Evolutionary conservation across 129 eudicot species (phyloP).

Genomic region (Centella asiatica): DNA sequence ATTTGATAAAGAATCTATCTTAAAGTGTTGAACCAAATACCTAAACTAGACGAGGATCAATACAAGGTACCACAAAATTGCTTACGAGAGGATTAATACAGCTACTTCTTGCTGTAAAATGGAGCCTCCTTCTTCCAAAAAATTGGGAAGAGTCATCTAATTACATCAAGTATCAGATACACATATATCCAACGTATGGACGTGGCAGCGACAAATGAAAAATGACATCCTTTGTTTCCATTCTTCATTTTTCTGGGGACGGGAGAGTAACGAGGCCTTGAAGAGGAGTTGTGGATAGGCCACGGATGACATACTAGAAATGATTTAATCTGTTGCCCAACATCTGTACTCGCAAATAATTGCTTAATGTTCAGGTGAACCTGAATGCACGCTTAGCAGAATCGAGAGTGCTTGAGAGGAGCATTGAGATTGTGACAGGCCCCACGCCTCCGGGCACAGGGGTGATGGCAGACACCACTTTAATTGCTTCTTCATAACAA

Average conservation of each 20-base stretch:
- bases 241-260: too few relatives aligned
- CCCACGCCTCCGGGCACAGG: conserved; percentile 77
- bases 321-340: too few relatives aligned
- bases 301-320: neutral
- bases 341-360: neutral
- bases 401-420: conserved; percentile 48
- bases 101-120: too few relatives aligned
- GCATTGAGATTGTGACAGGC: conserved; percentile 60
- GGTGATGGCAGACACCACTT: conserved; percentile 43
- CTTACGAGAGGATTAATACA: neutral
- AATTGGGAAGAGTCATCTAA: too few relatives aligned
- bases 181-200: too few relatives aligned
- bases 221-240: too few relatives aligned
- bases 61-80: neutral
- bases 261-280: too few relatives aligned
- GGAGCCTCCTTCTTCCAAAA: neutral
- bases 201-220: too few relatives aligned
- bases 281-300: too few relatives aligned
- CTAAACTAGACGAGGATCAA: neutral
- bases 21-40: neutral
- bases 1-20: too few relatives aligned
- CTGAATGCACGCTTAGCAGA: conserved; percentile 45
- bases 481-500: conserved; percentile 47
- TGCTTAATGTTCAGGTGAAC: neutral
- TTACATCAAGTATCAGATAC: too few relatives aligned